These are phyloP conservation scores for Goffeauzyma gilvescens DNA, from an alignment of 768 basidiomycete species.

Conservation along the genomic window DNA sequence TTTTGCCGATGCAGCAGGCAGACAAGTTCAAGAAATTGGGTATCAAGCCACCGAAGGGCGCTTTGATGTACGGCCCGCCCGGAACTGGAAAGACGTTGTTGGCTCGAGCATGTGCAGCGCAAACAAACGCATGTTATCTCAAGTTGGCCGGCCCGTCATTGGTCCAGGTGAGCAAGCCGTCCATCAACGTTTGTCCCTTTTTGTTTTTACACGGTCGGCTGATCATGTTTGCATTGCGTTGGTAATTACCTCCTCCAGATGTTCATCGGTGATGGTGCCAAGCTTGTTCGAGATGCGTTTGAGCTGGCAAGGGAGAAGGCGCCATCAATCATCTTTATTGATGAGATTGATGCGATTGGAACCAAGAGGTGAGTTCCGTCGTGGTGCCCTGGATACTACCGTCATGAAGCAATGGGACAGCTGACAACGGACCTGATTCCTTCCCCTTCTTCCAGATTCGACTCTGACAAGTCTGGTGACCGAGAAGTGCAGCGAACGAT, in stretches of 20 bases:
- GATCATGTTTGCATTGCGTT: too few relatives aligned
- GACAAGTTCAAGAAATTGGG: conserved; percentile 98
- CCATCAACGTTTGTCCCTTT: background rate
- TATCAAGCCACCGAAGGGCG: conserved; percentile 92
- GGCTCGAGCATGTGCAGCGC: conserved; percentile 91
- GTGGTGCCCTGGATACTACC: too few relatives aligned
- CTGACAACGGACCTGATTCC: too few relatives aligned
- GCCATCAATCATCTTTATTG: conserved; percentile 97
- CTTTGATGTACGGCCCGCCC: conserved; percentile 96
- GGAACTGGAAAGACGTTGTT: conserved; percentile 95
- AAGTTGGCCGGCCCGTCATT: conserved; percentile 94
- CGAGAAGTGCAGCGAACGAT: conserved; percentile 99
- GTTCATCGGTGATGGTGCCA: conserved; percentile 99
- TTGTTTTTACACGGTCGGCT: too few relatives aligned
- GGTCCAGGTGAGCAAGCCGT: conserved; percentile 44
- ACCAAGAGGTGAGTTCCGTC: too few relatives aligned
- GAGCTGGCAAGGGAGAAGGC: conserved; percentile 96
- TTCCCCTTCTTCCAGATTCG: too few relatives aligned
- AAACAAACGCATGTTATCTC: conserved; percentile 92
- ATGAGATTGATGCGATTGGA: conserved; percentile 95
- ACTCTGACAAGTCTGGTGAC: conserved; percentile 96
- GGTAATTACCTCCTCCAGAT: conserved; percentile 40
- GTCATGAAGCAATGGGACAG: too few relatives aligned
- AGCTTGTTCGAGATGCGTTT: conserved; percentile 94
- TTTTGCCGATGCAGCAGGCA: conserved; percentile 93